Conservation (phyloP, 2,329 filamentous ascomycete genomes). For the Exserohilum rostratum region DNA sequence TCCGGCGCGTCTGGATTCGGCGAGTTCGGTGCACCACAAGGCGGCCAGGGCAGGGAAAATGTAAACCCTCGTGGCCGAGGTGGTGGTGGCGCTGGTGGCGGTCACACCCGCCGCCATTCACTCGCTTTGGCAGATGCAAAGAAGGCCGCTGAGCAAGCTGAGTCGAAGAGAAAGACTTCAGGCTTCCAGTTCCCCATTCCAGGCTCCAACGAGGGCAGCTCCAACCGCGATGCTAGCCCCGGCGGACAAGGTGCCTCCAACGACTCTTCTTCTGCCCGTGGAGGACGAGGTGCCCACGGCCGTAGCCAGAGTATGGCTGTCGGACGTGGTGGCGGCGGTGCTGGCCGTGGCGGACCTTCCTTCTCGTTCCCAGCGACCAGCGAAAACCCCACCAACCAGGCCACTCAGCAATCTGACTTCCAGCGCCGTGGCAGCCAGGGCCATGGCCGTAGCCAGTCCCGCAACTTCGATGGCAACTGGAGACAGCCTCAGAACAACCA, state of each 20-base stretch:
- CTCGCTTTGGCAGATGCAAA: constrained; percentile 94
- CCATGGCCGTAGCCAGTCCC: constrained; percentile 81
- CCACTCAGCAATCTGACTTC: constrained; percentile 65
- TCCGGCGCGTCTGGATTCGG: constrained; percentile 85
- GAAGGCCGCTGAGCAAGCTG: constrained; percentile 94
- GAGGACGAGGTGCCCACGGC: constrained; percentile 64
- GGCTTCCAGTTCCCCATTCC: constrained; percentile 94
- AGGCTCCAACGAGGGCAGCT: constrained; percentile 61
- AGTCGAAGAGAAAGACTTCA: constrained; percentile 93
- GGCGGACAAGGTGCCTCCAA: constrained; percentile 49
- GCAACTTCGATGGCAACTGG: constrained; percentile 99
- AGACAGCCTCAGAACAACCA: constrained; percentile 70
- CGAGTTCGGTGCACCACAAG: constrained; percentile 72
- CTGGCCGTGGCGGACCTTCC: constrained; percentile 69
- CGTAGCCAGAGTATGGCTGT: constrained; percentile 90
- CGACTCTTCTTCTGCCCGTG: constrained; percentile 43
- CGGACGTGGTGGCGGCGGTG: constrained; percentile 68
- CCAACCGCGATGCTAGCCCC: constrained; percentile 63
- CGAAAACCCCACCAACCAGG: constrained; percentile 53
- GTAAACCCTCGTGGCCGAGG: constrained; percentile 73
- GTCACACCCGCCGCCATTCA: constrained; percentile 91
- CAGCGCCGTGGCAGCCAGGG: constrained; percentile 77
- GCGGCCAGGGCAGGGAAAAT: constrained; percentile 68
- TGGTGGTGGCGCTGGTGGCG: constrained; percentile 68
- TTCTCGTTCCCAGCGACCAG: constrained; percentile 70